Evolutionary conservation across 129 eudicot genomes (phyloP).

Genomic region (Helichrysum umbraculigerum): DNA sequence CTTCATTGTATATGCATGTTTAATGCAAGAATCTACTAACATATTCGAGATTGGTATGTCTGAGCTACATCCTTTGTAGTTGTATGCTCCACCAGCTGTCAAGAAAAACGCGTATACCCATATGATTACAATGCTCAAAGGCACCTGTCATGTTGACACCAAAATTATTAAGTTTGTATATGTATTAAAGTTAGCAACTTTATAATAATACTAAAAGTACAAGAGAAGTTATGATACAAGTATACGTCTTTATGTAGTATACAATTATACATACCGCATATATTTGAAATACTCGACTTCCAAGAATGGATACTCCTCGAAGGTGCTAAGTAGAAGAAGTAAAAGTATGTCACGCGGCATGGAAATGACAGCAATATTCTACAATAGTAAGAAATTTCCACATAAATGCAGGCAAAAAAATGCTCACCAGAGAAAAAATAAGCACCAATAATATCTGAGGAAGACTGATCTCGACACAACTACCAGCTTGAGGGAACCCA

Average conservation of each 20-base stretch:
- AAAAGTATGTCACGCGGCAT: background rate
- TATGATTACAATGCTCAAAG: slow-evolving; percentile 66
- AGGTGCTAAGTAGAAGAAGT: slow-evolving; percentile 61
- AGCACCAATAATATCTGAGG: slow-evolving; percentile 83
- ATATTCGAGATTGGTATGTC: slow-evolving; percentile 81
- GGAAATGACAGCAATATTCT: background rate
- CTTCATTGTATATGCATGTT: slow-evolving; percentile 92
- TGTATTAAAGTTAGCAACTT: background rate
- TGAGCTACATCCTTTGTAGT: slow-evolving; percentile 77
- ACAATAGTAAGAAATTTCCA: slow-evolving; percentile 3
- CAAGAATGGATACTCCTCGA: slow-evolving; percentile 73
- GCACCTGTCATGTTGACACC: slow-evolving; percentile 55
- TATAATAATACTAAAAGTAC: background rate
- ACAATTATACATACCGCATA: slow-evolving; percentile 66
- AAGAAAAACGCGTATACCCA: slow-evolving; percentile 94
- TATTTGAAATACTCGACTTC: slow-evolving; percentile 72
- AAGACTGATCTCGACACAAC: slow-evolving; percentile 85
- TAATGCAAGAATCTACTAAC: slow-evolving; percentile 68
- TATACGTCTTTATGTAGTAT: slow-evolving; percentile 14
- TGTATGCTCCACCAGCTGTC: slow-evolving; percentile 95
- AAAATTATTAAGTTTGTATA: background rate
- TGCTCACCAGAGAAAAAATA: slow-evolving; percentile 82
- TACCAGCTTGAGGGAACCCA: slow-evolving; percentile 98
- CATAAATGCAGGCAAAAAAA: background rate
- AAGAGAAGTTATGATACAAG: background rate